Evolutionary conservation across 192 early-diverging fungal genomes (phyloP).

Genomic region (Coemansia sp.): DNA sequence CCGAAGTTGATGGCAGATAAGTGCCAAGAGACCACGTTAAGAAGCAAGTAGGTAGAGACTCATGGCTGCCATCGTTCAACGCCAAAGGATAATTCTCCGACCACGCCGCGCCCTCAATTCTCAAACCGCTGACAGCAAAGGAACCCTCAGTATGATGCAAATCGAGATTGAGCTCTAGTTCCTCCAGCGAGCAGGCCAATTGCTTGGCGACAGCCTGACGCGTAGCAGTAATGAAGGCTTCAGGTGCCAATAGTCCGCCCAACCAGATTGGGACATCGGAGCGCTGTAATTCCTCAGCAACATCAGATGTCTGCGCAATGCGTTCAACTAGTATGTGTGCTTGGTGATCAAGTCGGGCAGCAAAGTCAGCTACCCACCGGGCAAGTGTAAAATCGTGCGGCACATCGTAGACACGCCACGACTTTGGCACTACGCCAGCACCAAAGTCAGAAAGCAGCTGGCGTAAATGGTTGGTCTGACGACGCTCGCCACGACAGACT

Average conservation of each 20-base stretch:
- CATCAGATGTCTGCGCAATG: slow-evolving; percentile 4
- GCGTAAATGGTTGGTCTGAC: slow-evolving; percentile 86
- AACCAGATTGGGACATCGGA: slow-evolving; percentile 63
- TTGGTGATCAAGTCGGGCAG: slow-evolving; percentile 63
- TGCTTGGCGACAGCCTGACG: slow-evolving; percentile 79
- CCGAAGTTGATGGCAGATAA: not conserved
- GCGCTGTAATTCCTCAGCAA: slow-evolving; percentile 16
- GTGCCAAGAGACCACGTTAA: slow-evolving; percentile 37
- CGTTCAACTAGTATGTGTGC: slow-evolving; percentile 53
- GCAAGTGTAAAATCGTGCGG: slow-evolving; percentile 59
- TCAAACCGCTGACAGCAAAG: slow-evolving; percentile 42
- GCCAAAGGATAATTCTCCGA: slow-evolving; percentile 23
- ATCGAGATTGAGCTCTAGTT: slow-evolving; percentile 62
- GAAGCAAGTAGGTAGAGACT: slow-evolving; percentile 29
- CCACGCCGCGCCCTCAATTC: slow-evolving; percentile 56
- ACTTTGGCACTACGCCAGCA: slow-evolving; percentile 67
- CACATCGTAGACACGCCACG: slow-evolving; percentile 58
- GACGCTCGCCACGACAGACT: slow-evolving; percentile 73
- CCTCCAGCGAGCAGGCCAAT: slow-evolving; percentile 76
- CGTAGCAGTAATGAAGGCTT: slow-evolving; percentile 90
- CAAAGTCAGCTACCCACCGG: slow-evolving; percentile 75
- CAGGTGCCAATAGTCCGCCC: slow-evolving; percentile 84
- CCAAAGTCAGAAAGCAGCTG: slow-evolving; percentile 66
- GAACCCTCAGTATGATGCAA: slow-evolving; percentile 12
- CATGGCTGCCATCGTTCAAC: slow-evolving; percentile 38